Base-by-base conservation (phyloP, 495 filamentous ascomycete genomes). In the Penicillium lividum region DNA sequence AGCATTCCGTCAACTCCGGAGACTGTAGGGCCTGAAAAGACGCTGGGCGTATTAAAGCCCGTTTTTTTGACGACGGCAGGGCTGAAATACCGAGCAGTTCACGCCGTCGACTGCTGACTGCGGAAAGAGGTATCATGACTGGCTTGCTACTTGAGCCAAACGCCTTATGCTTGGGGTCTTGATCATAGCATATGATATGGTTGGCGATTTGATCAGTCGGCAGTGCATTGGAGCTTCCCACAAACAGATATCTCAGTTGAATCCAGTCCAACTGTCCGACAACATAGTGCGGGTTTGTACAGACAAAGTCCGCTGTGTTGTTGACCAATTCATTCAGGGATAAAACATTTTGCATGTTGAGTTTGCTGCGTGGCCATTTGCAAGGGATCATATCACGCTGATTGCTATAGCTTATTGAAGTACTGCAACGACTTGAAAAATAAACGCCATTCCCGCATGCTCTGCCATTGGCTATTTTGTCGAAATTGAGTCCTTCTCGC, bases 271-370 rank as follows among this genome's bases (percentile, higher is more conserved):
- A 73, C 34, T 91, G 79, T 5, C 80, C 68, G 3, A 98, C 87
- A 15, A 97, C 93, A 33, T 89, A 85, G 68, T 86, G 82, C 0
- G 87, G 88, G 0, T 4, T 34, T 1, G 1, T 58, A 45, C 72
- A 78, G 25, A 80, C 68, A 62, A 90, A 96, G 50, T 89, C 62
- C 0, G 73, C 31, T 0, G 91, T 84, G 0, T 77, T 79, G 64
- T 97, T 96, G 63, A 97, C 86, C 51, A 98, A 87, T 63, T 98
- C 93, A 66, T 93, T 93, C 52, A 98, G 70, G 31, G 89, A 86
- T n/a, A 98, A 72, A 4, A 88, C 89, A 3, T 51, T 57, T 8
- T 43, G 60, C 44, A 92, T 73, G 16, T 79, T 71, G 31, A 97
- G 71, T 5, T 72, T 67, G 51, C 89, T 94, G 15, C 82, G 72